Evolutionary conservation across 2,329 filamentous ascomycete genomes (phyloP).

Genomic region (Diaporthe nobilis): DNA sequence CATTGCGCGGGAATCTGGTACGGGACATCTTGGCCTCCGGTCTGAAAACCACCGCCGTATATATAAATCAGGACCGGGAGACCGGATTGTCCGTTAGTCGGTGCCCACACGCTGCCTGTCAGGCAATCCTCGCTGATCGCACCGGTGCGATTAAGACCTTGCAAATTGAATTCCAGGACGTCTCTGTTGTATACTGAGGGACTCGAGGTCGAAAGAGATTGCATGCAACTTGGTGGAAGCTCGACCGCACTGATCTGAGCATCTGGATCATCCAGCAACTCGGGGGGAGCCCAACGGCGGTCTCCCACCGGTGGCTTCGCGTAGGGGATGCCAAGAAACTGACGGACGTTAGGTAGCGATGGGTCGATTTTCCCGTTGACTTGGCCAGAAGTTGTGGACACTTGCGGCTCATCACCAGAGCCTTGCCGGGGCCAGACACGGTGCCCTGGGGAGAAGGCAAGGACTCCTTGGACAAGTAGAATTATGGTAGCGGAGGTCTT

Average conservation of each 20-base stretch:
- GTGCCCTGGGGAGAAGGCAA: not conserved
- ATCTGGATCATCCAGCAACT: conserved; percentile 15
- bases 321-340: conserved; percentile 35
- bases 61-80: conserved; percentile 37
- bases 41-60: conserved; percentile 39
- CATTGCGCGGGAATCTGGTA: conserved; percentile 57
- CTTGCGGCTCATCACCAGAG: not conserved
- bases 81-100: conserved; percentile 50
- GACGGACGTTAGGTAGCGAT: conserved; percentile 10
- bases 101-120: conserved; percentile 60
- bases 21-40: conserved; percentile 54
- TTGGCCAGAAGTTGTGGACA: conserved; percentile 1
- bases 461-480: not conserved
- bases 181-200: conserved; percentile 19
- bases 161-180: conserved; percentile 16
- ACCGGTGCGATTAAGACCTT: conserved; percentile 8
- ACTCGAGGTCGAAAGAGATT: conserved; percentile 17
- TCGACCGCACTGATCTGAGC: conserved; percentile 7
- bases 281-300: conserved; percentile 36
- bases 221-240: conserved; percentile 20
- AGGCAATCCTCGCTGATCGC: conserved; percentile 54
- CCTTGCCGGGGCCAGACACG: not conserved
- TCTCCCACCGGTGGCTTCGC: conserved; percentile 31
- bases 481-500: not conserved
- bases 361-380: conserved; percentile 1